Base-by-base conservation (phyloP, 495 filamentous ascomycete species). In the Oidiodendron maius region DNA sequence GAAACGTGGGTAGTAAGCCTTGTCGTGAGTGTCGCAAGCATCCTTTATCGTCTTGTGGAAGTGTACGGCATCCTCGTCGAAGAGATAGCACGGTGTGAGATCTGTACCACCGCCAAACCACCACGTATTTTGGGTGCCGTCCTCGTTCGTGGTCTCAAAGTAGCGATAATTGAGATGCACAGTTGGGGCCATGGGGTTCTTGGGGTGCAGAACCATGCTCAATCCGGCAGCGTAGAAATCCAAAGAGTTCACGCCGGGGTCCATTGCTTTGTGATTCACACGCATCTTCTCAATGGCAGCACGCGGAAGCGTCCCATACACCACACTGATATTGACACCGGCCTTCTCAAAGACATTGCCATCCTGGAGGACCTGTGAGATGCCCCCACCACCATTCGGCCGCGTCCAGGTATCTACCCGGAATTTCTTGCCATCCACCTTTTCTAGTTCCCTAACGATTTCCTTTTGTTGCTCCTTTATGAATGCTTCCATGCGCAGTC, bases 151-250 rank as follows among this genome's bases (percentile, higher is more conserved):
- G 5, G 93, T 99, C 72, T 99, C 93, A 61, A 99, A 99, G 71
- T 99, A 99, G 3, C 93, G 79, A 73, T 99, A 99, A 72, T 99
- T 99, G 51, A 99, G 75, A 65, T 99, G 93, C 17, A 99, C 91
- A 0, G 93, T 99, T 0, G 93, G 93, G 16, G 91, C 91, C 83
- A 94, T 95, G 21, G 93, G 93, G 67, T 99, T 99, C 26, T 77
- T 69, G 5, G 93, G 93, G 64, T 97, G 93, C 18, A 96, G 70
- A 42, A 99, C 90, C 60, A 97, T 73, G 53, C 89, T 95, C 36
- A 99, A 68, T 2, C 93, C 93, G 1, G 93, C 86, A 16, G 90
- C 93, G 64, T 96, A 99, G 78, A 97, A 99, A 47, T 84, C 84
- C 38, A 99, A 71, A 35, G 77, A 84, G 34, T 71, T 56, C 21